phyloP scores from a whole-genome alignment of 2,329 filamentous ascomycete genomes.

The Purpureocillium takamizusanense region DNA sequence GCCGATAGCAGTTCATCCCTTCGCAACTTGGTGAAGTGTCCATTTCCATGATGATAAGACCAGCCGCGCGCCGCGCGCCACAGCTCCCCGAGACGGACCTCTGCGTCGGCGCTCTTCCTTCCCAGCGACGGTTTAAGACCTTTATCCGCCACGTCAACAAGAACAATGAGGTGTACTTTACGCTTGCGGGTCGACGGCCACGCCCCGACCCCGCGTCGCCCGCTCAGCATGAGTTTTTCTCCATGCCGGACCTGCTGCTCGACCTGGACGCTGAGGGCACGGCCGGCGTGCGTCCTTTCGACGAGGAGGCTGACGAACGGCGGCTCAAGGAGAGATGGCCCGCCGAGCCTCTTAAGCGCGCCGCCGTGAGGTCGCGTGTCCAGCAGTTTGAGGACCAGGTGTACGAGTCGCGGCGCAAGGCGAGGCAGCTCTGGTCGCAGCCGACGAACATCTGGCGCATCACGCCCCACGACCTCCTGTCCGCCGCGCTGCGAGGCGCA shows the following conservation, averaged over 20 bases:
- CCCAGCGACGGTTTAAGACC: constrained; percentile 10
- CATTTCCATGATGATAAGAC: constrained; percentile 8
- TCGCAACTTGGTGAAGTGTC: not conserved
- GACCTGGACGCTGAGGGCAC: constrained; percentile 43
- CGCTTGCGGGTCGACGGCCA: constrained; percentile 10
- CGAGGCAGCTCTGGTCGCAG: constrained; percentile 13
- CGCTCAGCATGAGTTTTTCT: constrained; percentile 20
- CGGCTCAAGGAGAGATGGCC: constrained; percentile 20
- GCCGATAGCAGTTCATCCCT: not conserved
- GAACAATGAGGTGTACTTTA: constrained; percentile 17
- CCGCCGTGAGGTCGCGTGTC: constrained; percentile 16
- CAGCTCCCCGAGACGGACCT: constrained; percentile 5
- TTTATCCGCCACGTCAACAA: constrained; percentile 14
- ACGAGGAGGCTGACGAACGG: constrained; percentile 25
- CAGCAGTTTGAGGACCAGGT: constrained; percentile 19
- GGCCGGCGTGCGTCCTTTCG: constrained; percentile 30
- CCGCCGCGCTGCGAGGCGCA: constrained; percentile 23
- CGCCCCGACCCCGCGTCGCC: constrained; percentile 6
- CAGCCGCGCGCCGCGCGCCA: constrained; percentile 5
- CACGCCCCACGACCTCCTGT: constrained; percentile 33
- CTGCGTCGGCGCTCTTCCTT: too few relatives aligned
- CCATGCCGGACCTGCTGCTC: constrained; percentile 33
- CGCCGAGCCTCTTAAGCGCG: constrained; percentile 9
- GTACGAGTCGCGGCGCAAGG: constrained; percentile 14
- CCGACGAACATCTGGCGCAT: constrained; percentile 27